Evolutionary conservation across 805 yeast genomes (phyloP).

Genomic region (Schwanniomyces occidentalis): DNA sequence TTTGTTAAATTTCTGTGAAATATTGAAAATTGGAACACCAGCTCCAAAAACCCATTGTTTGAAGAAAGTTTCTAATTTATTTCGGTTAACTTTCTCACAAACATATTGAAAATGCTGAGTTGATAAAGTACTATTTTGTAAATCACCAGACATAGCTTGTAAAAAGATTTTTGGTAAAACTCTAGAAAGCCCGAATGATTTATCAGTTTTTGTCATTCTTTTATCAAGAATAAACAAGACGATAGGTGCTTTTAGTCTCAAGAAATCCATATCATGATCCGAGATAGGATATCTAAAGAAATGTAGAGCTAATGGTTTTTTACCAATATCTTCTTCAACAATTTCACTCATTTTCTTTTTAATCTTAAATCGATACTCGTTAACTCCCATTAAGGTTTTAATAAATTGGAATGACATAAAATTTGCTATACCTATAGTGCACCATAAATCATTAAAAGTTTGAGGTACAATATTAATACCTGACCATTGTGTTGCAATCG

Average conservation of each 20-base stretch:
- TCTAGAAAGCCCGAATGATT: conserved; percentile 87
- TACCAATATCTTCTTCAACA: conserved; percentile 73
- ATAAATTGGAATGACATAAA: conserved; percentile 79
- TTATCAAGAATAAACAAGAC: conserved; percentile 82
- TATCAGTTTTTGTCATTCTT: conserved; percentile 94
- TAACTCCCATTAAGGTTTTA: conserved; percentile 72
- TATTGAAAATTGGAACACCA: conserved; percentile 86
- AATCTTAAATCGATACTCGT: conserved; percentile 74
- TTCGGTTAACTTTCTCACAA: conserved; percentile 94
- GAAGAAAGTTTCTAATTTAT: conserved; percentile 77
- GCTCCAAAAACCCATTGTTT: conserved; percentile 90
- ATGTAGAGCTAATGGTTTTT: conserved; percentile 78
- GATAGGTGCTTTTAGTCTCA: conserved; percentile 80
- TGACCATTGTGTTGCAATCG: conserved; percentile 87
- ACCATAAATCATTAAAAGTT: conserved; percentile 81
- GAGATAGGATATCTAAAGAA: conserved; percentile 62
- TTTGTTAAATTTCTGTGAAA: conserved; percentile 90
- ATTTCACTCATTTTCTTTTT: conserved; percentile 64
- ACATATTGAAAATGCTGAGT: conserved; percentile 85
- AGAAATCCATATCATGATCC: conserved; percentile 63
- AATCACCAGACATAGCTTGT: conserved; percentile 95
- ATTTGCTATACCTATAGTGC: conserved; percentile 79
- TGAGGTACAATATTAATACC: conserved; percentile 88
- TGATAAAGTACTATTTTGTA: conserved; percentile 72
- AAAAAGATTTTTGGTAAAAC: conserved; percentile 88